A percentile compares a stretch with the other conserved stretches of the same genome.
These are phyloP conservation scores for Trametes maxima DNA, from an alignment of 768 basidiomycete genomes.

Conservation along the genomic window DNA sequence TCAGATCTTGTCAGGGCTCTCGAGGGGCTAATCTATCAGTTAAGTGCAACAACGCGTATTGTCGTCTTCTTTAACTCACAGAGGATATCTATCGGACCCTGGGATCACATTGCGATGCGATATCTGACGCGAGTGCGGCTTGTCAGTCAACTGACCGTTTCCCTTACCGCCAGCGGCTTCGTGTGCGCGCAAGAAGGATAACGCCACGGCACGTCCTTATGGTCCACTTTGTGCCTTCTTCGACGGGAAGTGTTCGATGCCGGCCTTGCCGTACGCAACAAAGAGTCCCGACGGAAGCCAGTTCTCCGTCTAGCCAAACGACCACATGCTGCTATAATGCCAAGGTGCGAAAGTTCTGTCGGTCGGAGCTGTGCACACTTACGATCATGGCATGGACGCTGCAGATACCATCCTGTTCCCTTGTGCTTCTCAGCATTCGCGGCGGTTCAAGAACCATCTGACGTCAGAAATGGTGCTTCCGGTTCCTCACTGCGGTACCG, in stretches of 20 bases:
- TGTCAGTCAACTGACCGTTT: too few species aligned
- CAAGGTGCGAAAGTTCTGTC: not conserved
- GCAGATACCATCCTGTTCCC: not conserved
- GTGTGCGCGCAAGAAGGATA: too few species aligned
- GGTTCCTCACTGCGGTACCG: not conserved
- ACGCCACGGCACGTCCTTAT: too few species aligned
- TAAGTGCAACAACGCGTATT: too few species aligned
- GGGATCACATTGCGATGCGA: too few species aligned
- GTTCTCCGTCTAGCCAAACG: not conserved
- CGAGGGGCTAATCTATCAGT: too few species aligned
- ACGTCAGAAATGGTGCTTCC: not conserved
- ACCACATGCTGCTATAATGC: not conserved
- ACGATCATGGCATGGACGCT: not conserved
- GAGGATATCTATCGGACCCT: too few species aligned
- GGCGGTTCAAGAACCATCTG: constrained; percentile 5
- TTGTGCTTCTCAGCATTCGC: not conserved
- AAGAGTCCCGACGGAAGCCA: not conserved
- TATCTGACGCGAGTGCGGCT: too few species aligned
- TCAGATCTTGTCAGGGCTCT: too few species aligned
- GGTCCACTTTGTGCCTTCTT: too few species aligned
- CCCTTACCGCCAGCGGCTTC: too few species aligned
- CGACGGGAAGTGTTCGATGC: not conserved
- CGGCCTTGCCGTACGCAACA: not conserved
- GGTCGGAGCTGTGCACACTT: not conserved
- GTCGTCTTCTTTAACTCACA: too few species aligned